phyloP scores from a whole-genome alignment of 2,329 filamentous ascomycete genomes.

The Helotiales sp. region DNA sequence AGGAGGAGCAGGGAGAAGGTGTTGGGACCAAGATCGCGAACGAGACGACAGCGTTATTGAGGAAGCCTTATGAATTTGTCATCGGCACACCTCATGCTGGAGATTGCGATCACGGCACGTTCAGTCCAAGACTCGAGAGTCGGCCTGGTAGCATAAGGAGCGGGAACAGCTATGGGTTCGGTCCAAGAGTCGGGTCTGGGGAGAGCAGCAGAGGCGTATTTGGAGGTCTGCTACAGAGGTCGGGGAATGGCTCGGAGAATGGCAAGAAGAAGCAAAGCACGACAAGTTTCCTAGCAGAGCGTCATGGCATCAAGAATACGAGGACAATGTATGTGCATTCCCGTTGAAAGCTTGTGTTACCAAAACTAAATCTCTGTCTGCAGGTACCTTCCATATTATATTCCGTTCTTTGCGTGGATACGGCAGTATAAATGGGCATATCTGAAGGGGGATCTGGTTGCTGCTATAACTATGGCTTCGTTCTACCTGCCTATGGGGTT shows the following conservation, averaged over 20 bases:
- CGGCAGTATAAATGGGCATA: constrained; percentile 81
- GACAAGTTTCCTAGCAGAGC: constrained; percentile 69
- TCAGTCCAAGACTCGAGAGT: constrained; percentile 63
- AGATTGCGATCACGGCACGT: constrained; percentile 71
- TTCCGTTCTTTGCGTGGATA: constrained; percentile 90
- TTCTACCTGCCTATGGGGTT: constrained; percentile 98
- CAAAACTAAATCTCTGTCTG: not conserved
- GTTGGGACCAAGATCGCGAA: constrained; percentile 28
- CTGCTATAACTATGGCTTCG: constrained; percentile 93
- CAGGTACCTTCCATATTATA: constrained; percentile 90
- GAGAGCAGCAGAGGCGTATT: constrained; percentile 24
- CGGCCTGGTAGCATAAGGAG: constrained; percentile 31
- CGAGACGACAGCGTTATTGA: constrained; percentile 54
- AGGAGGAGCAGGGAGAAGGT: constrained; percentile 14
- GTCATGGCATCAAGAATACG: constrained; percentile 72
- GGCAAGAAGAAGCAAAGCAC: constrained; percentile 65
- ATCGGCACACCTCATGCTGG: constrained; percentile 32
- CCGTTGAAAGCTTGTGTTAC: not conserved
- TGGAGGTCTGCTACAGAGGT: constrained; percentile 24
- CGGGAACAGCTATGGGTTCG: constrained; percentile 24
- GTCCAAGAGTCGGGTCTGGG: constrained; percentile 14
- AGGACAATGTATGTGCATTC: constrained; percentile 64
- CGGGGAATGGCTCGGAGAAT: constrained; percentile 24
- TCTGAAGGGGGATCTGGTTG: constrained; percentile 81
- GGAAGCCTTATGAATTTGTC: constrained; percentile 38